These are phyloP conservation scores for Lenzites betulinus DNA, from an alignment of 768 basidiomycete genomes.

Conservation along the genomic window DNA sequence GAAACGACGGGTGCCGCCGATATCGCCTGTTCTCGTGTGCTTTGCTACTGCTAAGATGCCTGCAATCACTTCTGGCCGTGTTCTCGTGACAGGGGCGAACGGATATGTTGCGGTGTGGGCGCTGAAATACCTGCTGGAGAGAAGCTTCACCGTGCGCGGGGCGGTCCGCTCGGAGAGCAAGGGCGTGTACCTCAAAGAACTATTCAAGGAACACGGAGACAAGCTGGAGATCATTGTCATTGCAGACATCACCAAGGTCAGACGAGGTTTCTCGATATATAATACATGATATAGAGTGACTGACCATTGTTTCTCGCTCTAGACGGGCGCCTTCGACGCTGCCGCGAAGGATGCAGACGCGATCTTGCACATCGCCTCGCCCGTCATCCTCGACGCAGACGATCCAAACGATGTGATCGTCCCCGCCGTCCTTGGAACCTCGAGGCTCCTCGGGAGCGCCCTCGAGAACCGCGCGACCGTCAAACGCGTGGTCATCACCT, in stretches of 20 bases:
- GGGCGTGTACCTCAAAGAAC: conserved; percentile 42
- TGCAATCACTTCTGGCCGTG: conserved; percentile 27
- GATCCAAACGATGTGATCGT: conserved; percentile 49
- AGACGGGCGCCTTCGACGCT: conserved; percentile 45
- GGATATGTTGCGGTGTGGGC: conserved; percentile 35
- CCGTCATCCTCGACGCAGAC: conserved; percentile 28
- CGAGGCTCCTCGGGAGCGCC: conserved; percentile 58
- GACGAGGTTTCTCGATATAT: not conserved
- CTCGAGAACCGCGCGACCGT: conserved; percentile 50
- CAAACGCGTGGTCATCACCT: conserved; percentile 70
- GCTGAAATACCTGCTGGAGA: conserved; percentile 35
- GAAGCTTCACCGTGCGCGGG: conserved; percentile 43
- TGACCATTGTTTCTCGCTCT: not conserved
- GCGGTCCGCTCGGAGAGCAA: conserved; percentile 48
- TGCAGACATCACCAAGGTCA: conserved; percentile 46
- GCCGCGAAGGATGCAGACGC: conserved; percentile 48
- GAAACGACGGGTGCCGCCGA: not conserved
- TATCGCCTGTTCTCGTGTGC: not conserved
- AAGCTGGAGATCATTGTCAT: conserved; percentile 47
- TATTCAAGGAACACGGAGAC: conserved; percentile 39
- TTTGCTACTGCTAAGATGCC: conserved; percentile 20
- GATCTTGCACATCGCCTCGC: conserved; percentile 42
- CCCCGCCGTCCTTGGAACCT: conserved; percentile 74
- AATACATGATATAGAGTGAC: too few species aligned
- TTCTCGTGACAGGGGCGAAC: conserved; percentile 32